These are phyloP conservation scores for Melaleuca quinquenervia DNA, from an alignment of 345 rosid species.

Conservation along the genomic window DNA sequence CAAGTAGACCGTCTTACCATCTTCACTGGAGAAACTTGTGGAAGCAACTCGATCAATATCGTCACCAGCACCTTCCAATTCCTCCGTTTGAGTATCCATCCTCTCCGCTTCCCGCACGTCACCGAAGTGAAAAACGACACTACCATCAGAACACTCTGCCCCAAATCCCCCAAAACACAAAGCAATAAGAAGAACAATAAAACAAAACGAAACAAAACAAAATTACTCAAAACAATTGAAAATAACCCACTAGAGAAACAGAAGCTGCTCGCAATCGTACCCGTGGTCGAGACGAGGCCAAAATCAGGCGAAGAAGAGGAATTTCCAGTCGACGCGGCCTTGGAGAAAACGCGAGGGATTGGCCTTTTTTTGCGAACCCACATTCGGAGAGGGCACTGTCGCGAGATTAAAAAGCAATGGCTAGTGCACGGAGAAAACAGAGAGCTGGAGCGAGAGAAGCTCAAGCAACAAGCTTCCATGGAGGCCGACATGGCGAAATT, in stretches of 20 bases:
- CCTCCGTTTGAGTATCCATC: slow-evolving; percentile 7
- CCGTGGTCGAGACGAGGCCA: neutral
- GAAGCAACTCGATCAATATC: slow-evolving; percentile 4
- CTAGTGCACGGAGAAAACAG: neutral
- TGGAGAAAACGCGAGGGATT: neutral
- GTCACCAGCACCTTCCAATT: neutral
- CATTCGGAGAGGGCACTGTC: neutral
- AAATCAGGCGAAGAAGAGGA: neutral
- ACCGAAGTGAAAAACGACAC: slow-evolving; percentile 50
- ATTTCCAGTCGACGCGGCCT: neutral
- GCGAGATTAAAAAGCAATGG: neutral
- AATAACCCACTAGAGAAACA: neutral
- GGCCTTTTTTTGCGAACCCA: neutral
- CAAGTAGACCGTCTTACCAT: neutral
- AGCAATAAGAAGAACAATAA: neutral
- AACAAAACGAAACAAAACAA: neutral
- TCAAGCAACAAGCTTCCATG: slow-evolving; percentile 4
- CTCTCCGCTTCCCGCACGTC: slow-evolving; percentile 22
- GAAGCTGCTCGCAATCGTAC: neutral
- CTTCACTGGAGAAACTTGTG: neutral
- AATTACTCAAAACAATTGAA: neutral
- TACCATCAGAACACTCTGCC: slow-evolving; percentile 53
- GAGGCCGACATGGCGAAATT: neutral
- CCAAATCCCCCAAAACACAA: neutral
- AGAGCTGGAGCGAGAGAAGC: slow-evolving; percentile 4